Conservation (phyloP, 768 basidiomycete genomes). For the Gelatoporia subvermispora region DNA sequence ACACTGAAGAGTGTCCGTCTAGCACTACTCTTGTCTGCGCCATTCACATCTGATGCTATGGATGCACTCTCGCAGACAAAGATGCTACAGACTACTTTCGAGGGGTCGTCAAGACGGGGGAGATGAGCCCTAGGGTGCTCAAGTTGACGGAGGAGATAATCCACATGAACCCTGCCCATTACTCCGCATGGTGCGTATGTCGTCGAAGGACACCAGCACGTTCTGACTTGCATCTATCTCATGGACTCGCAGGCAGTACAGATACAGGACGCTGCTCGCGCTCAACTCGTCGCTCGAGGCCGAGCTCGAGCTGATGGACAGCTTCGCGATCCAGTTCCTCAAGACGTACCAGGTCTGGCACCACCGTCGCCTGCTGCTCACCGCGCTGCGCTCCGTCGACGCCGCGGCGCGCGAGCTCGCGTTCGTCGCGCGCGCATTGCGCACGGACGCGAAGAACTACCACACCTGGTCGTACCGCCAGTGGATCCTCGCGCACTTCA, state of each 20-base stretch:
- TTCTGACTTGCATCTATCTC: background rate
- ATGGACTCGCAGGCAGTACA: slow-evolving; percentile 72
- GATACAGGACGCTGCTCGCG: slow-evolving; percentile 79
- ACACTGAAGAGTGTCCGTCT: slow-evolving; percentile 66
- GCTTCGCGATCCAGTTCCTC: slow-evolving; percentile 73
- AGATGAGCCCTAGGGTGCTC: slow-evolving; percentile 78
- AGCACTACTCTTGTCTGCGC: slow-evolving; percentile 4
- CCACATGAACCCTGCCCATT: slow-evolving; percentile 90
- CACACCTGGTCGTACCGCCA: slow-evolving; percentile 99
- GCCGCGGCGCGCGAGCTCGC: slow-evolving; percentile 56
- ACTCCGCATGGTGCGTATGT: slow-evolving; percentile 81
- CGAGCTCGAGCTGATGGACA: slow-evolving; percentile 85
- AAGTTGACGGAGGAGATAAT: slow-evolving; percentile 88
- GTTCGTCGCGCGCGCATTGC: slow-evolving; percentile 72
- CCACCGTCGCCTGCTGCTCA: slow-evolving; percentile 75
- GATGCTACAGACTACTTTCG: slow-evolving; percentile 94
- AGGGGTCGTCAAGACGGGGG: slow-evolving; percentile 69
- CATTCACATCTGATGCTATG: slow-evolving; percentile 1
- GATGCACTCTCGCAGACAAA: slow-evolving; percentile 52
- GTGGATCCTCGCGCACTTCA: slow-evolving; percentile 87
- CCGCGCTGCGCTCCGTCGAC: slow-evolving; percentile 34
- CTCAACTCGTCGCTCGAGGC: slow-evolving; percentile 61
- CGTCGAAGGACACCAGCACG: background rate
- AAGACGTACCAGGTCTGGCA: slow-evolving; percentile 99
- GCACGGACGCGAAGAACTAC: slow-evolving; percentile 90